Percentiles rank a stretch among this genome's conserved stretches.
phyloP scores from a whole-genome alignment of 2,329 filamentous ascomycete species.

The Monosporascus sp. region DNA sequence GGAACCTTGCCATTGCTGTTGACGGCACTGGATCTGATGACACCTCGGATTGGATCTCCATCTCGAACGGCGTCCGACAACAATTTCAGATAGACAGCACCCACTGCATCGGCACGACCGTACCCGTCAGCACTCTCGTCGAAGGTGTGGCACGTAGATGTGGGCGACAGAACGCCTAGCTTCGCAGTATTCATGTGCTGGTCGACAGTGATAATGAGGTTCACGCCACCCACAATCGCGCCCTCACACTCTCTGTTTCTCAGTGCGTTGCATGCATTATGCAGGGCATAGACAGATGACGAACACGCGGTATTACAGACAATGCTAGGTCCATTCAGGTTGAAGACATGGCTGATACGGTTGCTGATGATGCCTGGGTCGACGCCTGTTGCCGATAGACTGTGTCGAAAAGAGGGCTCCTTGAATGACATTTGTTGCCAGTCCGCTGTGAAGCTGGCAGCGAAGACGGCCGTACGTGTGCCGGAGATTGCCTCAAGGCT shows the following conservation, averaged over 20 bases:
- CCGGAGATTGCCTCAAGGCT: neutral
- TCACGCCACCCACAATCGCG: constrained; percentile 29
- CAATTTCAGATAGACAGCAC: constrained; percentile 9
- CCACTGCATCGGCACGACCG: constrained; percentile 15
- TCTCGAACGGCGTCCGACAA: constrained; percentile 12
- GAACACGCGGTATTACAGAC: no score
- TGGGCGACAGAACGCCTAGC: constrained; percentile 27
- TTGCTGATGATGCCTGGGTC: neutral
- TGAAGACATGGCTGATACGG: neutral
- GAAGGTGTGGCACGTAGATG: constrained; percentile 22
- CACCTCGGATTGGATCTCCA: constrained; percentile 14
- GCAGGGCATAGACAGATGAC: constrained; percentile 6
- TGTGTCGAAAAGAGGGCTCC: neutral
- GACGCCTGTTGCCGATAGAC: neutral
- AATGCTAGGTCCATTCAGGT: no score
- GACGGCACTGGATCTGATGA: constrained; percentile 10
- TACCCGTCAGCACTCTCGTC: constrained; percentile 25
- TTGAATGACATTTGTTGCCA: neutral
- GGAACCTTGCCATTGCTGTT: constrained; percentile 15
- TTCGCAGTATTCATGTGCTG: constrained; percentile 25
- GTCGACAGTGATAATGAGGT: constrained; percentile 28
- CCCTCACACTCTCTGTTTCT: constrained; percentile 20
- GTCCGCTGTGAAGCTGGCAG: neutral
- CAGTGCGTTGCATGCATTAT: constrained; percentile 22
- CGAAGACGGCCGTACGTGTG: neutral